These are phyloP conservation scores for Cupressus sempervirens DNA, from an alignment of 75 land plant genomes.

Conservation along the genomic window DNA sequence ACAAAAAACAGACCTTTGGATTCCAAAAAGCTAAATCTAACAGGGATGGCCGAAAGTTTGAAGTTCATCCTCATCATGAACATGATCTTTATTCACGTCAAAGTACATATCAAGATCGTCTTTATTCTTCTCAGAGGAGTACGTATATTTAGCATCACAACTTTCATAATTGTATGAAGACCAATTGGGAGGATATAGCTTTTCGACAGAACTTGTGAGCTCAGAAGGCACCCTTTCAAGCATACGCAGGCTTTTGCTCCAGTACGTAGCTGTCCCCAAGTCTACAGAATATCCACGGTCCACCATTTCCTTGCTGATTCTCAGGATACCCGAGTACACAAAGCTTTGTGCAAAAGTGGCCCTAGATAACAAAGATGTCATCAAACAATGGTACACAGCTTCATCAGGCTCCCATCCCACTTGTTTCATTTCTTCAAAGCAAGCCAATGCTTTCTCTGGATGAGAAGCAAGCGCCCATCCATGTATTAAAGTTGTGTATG, in stretches of 20 bases:
- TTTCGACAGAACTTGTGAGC: conserved; percentile 72
- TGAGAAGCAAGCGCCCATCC: conserved; percentile 91
- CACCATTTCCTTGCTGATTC: conserved; percentile 66
- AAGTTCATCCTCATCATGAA: background rate
- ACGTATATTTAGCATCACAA: background rate
- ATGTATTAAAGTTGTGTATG: conserved; percentile 81
- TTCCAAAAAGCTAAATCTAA: background rate
- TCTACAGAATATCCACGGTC: conserved; percentile 64
- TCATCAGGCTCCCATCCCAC: conserved; percentile 81
- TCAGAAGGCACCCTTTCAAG: conserved; percentile 72
- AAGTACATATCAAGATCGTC: conserved; percentile 10
- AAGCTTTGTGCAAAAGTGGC: conserved; percentile 60
- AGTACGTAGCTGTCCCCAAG: conserved; percentile 77
- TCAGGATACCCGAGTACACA: conserved; percentile 47
- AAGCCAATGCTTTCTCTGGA: conserved; percentile 89
- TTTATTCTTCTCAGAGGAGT: conserved; percentile 3
- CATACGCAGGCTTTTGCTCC: conserved; percentile 68
- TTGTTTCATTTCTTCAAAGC: conserved; percentile 77
- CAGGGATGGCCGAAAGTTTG: background rate
- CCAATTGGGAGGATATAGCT: conserved; percentile 81
- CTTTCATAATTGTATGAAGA: conserved; percentile 16
- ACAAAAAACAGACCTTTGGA: background rate
- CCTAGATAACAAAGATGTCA: conserved; percentile 83
- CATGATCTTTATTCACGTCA: conserved; percentile 14
- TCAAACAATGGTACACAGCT: conserved; percentile 83